These are phyloP conservation scores for Neurospora sp. DNA, from an alignment of 495 filamentous ascomycete genomes.

Conservation along the genomic window DNA sequence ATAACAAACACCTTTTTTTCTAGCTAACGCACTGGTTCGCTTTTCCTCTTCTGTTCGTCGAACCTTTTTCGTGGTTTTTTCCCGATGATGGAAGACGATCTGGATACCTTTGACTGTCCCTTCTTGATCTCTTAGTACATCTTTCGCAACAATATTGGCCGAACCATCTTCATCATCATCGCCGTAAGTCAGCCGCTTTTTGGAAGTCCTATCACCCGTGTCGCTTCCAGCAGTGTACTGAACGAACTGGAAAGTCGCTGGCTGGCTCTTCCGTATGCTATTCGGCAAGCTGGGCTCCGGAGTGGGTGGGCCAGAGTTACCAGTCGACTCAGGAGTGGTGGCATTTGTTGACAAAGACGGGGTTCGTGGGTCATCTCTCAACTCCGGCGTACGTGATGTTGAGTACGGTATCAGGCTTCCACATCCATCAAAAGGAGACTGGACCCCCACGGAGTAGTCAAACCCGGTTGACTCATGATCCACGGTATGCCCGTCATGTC, in stretches of 20 bases:
- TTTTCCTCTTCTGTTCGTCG: conserved; percentile 9
- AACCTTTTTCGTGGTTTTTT: background rate
- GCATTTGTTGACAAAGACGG: background rate
- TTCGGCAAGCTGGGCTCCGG: background rate
- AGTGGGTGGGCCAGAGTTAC: background rate
- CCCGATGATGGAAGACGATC: background rate
- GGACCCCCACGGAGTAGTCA: background rate
- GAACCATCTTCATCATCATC: background rate
- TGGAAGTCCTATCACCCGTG: conserved; percentile 1
- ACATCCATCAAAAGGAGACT: background rate
- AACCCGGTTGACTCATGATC: background rate
- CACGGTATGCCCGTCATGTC: background rate
- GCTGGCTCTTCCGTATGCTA: background rate
- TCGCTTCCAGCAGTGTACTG: conserved; percentile 8
- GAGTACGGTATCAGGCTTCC: background rate
- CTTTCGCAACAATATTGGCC: background rate
- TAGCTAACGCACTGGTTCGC: conserved; percentile 10
- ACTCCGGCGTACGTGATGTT: background rate
- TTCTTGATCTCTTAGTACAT: background rate
- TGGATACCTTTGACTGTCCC: background rate
- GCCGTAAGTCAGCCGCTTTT: conserved; percentile 9
- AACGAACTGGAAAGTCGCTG: conserved; percentile 8
- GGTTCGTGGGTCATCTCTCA: background rate
- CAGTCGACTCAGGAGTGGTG: background rate
- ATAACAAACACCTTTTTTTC: conserved; percentile 17